These are phyloP conservation scores for Musa beccarii DNA, from an alignment of 176 grass and related monocot species.

Conservation along the genomic window DNA sequence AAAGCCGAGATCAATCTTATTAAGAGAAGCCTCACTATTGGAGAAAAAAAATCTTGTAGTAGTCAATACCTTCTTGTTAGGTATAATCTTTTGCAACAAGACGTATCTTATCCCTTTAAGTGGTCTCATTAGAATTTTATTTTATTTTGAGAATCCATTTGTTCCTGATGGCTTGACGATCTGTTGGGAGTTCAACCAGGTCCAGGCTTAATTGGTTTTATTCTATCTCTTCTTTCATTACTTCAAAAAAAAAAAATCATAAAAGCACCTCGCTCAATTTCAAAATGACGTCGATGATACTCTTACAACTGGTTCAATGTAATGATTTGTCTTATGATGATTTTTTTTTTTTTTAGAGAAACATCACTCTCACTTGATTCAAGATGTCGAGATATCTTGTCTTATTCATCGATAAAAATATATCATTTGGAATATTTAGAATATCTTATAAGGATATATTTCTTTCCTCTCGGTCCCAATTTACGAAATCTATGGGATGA, in stretches of 20 bases:
- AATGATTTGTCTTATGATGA: neutral
- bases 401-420: neutral
- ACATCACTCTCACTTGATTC: neutral
- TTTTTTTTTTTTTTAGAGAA: neutral
- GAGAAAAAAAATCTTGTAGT: neutral
- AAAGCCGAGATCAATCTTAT: neutral
- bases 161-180: neutral
- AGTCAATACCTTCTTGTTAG: neutral
- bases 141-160: neutral
- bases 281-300: neutral
- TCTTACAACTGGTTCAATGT: neutral
- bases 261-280: neutral
- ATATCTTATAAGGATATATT: neutral
- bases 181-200: neutral
- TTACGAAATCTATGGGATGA: neutral
- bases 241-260: neutral
- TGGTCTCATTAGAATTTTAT: neutral
- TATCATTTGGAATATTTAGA: neutral
- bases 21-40: neutral
- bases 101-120: neutral
- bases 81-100: slow-evolving; percentile 4
- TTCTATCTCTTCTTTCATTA: neutral
- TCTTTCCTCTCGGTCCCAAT: neutral
- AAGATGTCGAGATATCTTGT: neutral
- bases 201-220: neutral